Evolutionary conservation across 2,329 filamentous ascomycete genomes (phyloP).

Genomic region (Verticillium zaregamsianum): DNA sequence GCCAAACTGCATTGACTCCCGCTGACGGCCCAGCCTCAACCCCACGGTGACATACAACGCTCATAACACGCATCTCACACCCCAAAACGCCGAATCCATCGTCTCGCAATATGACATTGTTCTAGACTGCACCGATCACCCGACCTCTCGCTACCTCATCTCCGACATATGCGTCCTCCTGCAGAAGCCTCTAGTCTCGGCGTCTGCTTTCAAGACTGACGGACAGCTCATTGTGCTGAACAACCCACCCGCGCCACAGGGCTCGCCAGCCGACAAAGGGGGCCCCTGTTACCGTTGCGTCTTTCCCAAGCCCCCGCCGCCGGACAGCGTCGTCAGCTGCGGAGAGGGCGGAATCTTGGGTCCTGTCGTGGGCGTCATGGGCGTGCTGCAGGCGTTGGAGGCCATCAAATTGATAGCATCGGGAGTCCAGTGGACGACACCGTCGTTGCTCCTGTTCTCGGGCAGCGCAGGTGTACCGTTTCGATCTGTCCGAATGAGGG

Average conservation of each 20-base stretch:
- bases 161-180: slow-evolving; percentile 84
- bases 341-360: slow-evolving; percentile 91
- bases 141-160: slow-evolving; percentile 85
- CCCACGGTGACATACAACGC: slow-evolving; percentile 61
- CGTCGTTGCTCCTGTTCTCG: slow-evolving; percentile 44
- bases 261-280: slow-evolving; percentile 43
- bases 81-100: slow-evolving; percentile 62
- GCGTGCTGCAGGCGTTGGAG: slow-evolving; percentile 85
- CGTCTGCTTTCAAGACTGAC: slow-evolving; percentile 82
- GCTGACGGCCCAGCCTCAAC: slow-evolving; percentile 56
- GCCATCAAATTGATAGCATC: slow-evolving; percentile 74
- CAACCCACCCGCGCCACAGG: slow-evolving; percentile 62
- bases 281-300: slow-evolving; percentile 93
- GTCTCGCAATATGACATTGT: slow-evolving; percentile 74
- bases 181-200: slow-evolving; percentile 76
- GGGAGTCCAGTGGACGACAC: slow-evolving; percentile 20
- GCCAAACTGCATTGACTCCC: not conserved
- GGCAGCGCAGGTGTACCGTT: slow-evolving; percentile 48
- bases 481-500: slow-evolving; percentile 69
- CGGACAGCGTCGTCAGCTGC: slow-evolving; percentile 77
- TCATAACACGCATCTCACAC: slow-evolving; percentile 61
- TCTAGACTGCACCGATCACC: slow-evolving; percentile 93
- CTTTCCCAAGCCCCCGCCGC: slow-evolving; percentile 82
- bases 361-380: slow-evolving; percentile 90
- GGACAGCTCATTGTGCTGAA: slow-evolving; percentile 90